Conservation (phyloP, 305 asterid genomes). For the Solanum hybrid region DNA sequence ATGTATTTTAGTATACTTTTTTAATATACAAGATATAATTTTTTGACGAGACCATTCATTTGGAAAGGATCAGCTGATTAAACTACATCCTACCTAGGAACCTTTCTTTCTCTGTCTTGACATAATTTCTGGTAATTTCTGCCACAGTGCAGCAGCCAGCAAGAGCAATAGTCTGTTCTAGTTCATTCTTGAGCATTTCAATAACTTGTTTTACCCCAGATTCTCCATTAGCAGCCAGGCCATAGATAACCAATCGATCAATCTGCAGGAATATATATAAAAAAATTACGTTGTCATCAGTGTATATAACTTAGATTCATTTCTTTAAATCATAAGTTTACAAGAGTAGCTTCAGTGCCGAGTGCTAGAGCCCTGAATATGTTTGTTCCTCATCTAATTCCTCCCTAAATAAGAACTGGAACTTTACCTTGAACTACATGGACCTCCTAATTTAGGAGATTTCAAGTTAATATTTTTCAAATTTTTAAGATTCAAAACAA, state of each 20-base stretch:
- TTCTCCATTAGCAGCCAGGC: slow-evolving; percentile 50
- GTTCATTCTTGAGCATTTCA: slow-evolving; percentile 46
- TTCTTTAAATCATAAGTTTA: not conserved
- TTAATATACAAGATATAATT: not conserved
- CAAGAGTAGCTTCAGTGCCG: slow-evolving; percentile 53
- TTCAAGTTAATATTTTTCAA: not conserved
- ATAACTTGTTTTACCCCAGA: slow-evolving; percentile 41
- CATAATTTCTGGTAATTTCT: slow-evolving; percentile 42
- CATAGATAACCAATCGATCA: slow-evolving; percentile 48
- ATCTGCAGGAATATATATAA: slow-evolving; percentile 19
- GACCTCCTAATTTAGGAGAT: not conserved
- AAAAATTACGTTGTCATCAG: not conserved
- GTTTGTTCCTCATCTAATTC: slow-evolving; percentile 58
- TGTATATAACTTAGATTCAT: not conserved
- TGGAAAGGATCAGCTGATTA: not conserved
- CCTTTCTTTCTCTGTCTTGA: slow-evolving; percentile 30
- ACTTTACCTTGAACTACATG: not conserved
- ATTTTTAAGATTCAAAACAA: not conserved
- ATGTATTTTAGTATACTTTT: not conserved
- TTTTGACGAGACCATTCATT: not conserved
- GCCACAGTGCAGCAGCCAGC: slow-evolving; percentile 48
- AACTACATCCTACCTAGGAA: slow-evolving; percentile 28
- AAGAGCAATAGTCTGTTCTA: slow-evolving; percentile 49
- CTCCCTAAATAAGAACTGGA: not conserved
- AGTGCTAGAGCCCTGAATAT: slow-evolving; percentile 70